phyloP scores from a whole-genome alignment of 345 rosid species.

The Acer saccharum region DNA sequence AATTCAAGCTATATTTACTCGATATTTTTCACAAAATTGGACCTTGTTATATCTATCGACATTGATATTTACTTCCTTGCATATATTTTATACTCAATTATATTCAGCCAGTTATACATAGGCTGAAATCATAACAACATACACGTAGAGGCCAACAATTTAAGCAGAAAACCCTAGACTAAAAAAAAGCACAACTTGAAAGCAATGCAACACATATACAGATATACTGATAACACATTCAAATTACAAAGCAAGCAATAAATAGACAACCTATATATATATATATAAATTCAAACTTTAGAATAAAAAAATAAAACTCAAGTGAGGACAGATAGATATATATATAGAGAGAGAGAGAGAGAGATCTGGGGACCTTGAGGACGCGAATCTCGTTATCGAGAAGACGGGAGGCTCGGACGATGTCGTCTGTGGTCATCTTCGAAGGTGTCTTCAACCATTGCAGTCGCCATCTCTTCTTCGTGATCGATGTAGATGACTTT shows the following conservation, averaged over 20 bases:
- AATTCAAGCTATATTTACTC: too few species aligned
- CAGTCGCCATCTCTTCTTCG: conserved; percentile 55
- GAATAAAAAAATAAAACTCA: not conserved
- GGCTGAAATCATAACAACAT: not conserved
- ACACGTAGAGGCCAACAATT: not conserved
- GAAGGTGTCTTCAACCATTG: conserved; percentile 87
- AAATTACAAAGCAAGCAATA: not conserved
- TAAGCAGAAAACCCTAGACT: not conserved
- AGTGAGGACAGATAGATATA: not conserved
- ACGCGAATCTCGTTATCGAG: conserved; percentile 91
- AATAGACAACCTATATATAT: too few species aligned
- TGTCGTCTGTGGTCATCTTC: conserved; percentile 95
- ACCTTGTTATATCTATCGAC: too few species aligned
- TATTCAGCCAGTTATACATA: too few species aligned
- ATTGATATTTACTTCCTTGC: not conserved
- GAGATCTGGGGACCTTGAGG: conserved; percentile 59
- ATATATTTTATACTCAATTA: not conserved
- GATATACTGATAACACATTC: not conserved
- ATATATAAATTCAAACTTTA: not conserved
- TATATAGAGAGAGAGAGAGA: conserved; percentile 17
- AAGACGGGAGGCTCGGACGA: conserved; percentile 82
- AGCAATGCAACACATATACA: not conserved
- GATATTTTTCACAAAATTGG: not conserved
- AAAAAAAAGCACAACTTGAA: not conserved
- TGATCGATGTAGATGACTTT: not conserved